Conservation (phyloP, 2,329 filamentous ascomycete species). For the Verticillium dahliae region DNA sequence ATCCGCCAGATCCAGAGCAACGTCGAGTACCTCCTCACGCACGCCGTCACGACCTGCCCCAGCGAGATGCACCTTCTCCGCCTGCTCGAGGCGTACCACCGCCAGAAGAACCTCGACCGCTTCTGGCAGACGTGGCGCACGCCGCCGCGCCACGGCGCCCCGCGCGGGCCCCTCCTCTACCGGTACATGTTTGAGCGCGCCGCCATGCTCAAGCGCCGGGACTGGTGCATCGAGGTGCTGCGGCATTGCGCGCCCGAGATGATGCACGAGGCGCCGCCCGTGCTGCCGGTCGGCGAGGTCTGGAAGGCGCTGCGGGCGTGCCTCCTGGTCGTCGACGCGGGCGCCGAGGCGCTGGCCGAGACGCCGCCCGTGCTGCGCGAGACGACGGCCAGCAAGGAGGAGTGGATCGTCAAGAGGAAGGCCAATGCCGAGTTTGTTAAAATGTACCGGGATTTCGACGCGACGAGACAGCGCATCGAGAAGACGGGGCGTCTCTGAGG, state of each 20-base stretch:
- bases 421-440: slow-evolving; percentile 22
- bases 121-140: slow-evolving; percentile 58
- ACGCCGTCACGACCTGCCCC: slow-evolving; percentile 29
- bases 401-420: slow-evolving; percentile 4
- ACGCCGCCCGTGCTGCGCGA: slow-evolving; percentile 5
- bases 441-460: slow-evolving; percentile 12
- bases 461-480: not conserved
- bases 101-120: slow-evolving; percentile 40
- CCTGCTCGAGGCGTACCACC: slow-evolving; percentile 40
- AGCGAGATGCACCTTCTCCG: slow-evolving; percentile 26
- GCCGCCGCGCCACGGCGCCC: slow-evolving; percentile 39
- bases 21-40: slow-evolving; percentile 36
- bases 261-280: slow-evolving; percentile 42
- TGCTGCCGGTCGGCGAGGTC: slow-evolving; percentile 37
- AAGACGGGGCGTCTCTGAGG: not conserved
- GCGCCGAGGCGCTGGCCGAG: slow-evolving; percentile 27
- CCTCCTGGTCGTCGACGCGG: slow-evolving; percentile 47
- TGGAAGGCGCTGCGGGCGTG: slow-evolving; percentile 45
- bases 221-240: slow-evolving; percentile 38
- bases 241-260: slow-evolving; percentile 55
- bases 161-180: slow-evolving; percentile 50
- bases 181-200: slow-evolving; percentile 43
- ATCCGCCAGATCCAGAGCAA: slow-evolving; percentile 34
- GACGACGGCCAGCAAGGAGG: not conserved
- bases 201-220: slow-evolving; percentile 33